These are phyloP conservation scores for Ceratocystis harringtonii DNA, from an alignment of 2,329 filamentous ascomycete genomes.

Conservation along the genomic window DNA sequence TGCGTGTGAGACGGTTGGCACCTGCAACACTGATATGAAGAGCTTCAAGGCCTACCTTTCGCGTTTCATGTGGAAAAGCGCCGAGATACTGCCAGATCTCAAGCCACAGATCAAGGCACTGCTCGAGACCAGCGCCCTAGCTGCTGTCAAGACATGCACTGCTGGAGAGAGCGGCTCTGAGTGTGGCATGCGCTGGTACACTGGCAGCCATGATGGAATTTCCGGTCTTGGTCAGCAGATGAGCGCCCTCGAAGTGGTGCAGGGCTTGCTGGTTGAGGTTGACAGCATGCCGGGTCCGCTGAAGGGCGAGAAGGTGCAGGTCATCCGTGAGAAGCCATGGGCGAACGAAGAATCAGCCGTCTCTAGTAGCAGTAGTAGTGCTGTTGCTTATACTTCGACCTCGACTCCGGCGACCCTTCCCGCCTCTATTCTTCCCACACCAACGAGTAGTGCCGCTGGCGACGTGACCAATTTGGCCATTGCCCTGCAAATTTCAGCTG, in stretches of 20 bases:
- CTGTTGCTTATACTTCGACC: neutral
- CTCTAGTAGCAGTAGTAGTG: neutral
- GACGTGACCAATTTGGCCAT: neutral
- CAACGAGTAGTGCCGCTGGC: neutral
- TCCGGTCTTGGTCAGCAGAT: constrained; percentile 48
- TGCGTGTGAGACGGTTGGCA: constrained; percentile 44
- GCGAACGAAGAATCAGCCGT: neutral
- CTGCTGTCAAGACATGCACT: constrained; percentile 41
- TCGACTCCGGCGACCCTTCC: neutral
- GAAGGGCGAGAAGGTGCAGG: constrained; percentile 33
- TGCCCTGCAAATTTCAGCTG: neutral
- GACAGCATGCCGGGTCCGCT: constrained; percentile 31
- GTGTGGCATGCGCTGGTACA: constrained; percentile 51
- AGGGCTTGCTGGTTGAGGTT: constrained; percentile 38
- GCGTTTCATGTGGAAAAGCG: constrained; percentile 47
- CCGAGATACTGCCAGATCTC: constrained; percentile 41
- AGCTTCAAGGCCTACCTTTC: constrained; percentile 55
- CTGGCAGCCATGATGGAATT: constrained; percentile 38
- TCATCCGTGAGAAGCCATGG: constrained; percentile 24
- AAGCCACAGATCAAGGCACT: constrained; percentile 31
- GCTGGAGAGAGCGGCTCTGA: constrained; percentile 36
- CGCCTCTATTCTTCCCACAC: neutral
- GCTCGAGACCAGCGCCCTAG: constrained; percentile 37
- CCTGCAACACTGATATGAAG: constrained; percentile 48
- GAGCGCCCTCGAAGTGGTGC: constrained; percentile 47